phyloP scores from a whole-genome alignment of 257 asterid genomes.

The Nicotiana tomentosiformis region DNA sequence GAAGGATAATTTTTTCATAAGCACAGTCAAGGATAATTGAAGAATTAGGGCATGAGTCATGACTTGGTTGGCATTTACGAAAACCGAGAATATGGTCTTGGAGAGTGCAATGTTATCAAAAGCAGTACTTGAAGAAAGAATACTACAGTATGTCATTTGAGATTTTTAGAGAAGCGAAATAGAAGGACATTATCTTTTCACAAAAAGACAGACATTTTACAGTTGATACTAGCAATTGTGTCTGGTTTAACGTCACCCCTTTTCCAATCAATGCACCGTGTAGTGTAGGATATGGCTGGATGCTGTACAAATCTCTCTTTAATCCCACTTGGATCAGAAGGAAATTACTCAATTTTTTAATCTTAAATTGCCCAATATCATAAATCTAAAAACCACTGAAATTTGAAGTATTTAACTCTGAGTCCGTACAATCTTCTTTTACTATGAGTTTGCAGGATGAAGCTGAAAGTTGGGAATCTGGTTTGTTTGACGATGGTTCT shows the following conservation, averaged over 20 bases:
- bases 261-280: background rate
- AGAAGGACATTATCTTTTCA: background rate
- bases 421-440: background rate
- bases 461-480: slow-evolving; percentile 72
- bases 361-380: background rate
- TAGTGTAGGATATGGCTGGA: background rate
- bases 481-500: slow-evolving; percentile 37
- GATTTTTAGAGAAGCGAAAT: background rate
- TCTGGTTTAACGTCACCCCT: background rate
- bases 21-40: background rate
- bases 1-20: background rate
- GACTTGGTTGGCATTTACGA: background rate
- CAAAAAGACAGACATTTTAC: background rate
- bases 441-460: slow-evolving; percentile 60
- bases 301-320: background rate
- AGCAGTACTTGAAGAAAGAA: background rate
- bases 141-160: background rate
- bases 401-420: background rate
- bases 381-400: background rate
- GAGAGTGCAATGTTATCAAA: background rate
- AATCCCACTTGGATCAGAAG: background rate
- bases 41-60: background rate
- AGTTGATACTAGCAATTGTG: background rate
- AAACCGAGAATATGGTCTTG: background rate
- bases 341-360: background rate